A percentile compares a stretch with the other conserved stretches of the same genome.
Evolutionary conservation across 768 basidiomycete species (phyloP).

Genomic region (Basidioascus undulatus): DNA sequence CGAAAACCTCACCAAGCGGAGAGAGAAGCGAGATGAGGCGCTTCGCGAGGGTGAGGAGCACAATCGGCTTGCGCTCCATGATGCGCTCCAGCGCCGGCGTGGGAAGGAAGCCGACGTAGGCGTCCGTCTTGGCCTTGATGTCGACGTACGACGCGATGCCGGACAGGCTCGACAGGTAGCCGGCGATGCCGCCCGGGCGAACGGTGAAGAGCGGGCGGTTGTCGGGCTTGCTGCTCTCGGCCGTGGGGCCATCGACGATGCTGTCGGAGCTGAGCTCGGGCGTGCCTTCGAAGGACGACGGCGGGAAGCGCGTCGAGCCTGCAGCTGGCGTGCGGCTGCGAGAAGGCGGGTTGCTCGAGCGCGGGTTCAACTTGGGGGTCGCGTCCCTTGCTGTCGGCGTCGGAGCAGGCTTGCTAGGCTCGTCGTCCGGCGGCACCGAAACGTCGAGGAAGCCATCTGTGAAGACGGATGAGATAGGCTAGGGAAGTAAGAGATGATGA

Average conservation of each 20-base stretch:
- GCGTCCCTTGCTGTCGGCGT: neutral
- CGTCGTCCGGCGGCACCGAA: slow-evolving; percentile 32
- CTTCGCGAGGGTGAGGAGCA: slow-evolving; percentile 81
- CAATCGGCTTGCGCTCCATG: slow-evolving; percentile 82
- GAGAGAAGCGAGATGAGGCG: slow-evolving; percentile 85
- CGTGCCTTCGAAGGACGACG: too few species aligned
- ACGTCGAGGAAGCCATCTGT: slow-evolving; percentile 94
- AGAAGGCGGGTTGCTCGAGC: too few species aligned
- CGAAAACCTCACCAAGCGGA: slow-evolving; percentile 40
- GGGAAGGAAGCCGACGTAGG: slow-evolving; percentile 90
- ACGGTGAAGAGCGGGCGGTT: slow-evolving; percentile 51
- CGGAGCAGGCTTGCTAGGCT: neutral
- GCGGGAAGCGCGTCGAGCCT: too few species aligned
- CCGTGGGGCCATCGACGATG: too few species aligned
- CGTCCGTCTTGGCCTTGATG: slow-evolving; percentile 89
- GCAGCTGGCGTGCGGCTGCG: too few species aligned
- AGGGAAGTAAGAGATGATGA: too few species aligned
- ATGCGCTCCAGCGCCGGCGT: slow-evolving; percentile 67
- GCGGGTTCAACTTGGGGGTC: neutral
- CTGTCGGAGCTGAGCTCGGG: too few species aligned
- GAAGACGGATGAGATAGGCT: too few species aligned
- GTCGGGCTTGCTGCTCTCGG: too few species aligned
- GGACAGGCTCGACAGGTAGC: slow-evolving; percentile 78
- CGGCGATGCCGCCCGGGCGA: slow-evolving; percentile 91
- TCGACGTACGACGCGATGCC: slow-evolving; percentile 87